Percentiles rank a stretch among this genome's conserved stretches.
phyloP scores from a whole-genome alignment of 257 asterid genomes.

The Rhazya stricta region DNA sequence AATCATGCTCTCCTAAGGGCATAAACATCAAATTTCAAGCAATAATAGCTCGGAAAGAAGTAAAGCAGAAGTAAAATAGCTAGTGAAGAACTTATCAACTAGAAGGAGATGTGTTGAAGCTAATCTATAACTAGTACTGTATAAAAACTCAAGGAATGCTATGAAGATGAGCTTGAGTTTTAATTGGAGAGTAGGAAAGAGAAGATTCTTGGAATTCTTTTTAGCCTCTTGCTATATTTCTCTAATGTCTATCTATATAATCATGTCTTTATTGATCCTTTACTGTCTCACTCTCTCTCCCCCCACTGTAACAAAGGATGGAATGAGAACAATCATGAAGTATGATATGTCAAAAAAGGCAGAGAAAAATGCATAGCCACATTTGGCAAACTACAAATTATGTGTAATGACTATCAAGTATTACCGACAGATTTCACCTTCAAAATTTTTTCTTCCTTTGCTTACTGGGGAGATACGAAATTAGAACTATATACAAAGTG shows the following conservation, averaged over 20 bases:
- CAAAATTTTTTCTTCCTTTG: neutral
- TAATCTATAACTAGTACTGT: neutral
- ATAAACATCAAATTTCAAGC: conserved; percentile 21
- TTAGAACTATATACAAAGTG: neutral
- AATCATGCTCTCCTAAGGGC: conserved; percentile 31
- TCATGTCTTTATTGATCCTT: conserved; percentile 16
- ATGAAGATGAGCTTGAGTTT: conserved; percentile 14
- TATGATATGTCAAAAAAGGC: neutral
- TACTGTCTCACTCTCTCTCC: conserved; percentile 7
- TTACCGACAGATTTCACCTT: neutral
- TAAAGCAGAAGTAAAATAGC: neutral
- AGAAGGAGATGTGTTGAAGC: neutral
- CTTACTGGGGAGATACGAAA: neutral
- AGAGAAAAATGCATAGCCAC: conserved; percentile 3
- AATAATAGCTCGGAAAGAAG: conserved; percentile 1
- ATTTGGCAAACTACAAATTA: conserved; percentile 5
- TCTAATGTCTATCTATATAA: conserved; percentile 18
- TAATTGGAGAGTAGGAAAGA: conserved; percentile 19
- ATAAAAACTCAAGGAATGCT: neutral
- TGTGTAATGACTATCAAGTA: neutral
- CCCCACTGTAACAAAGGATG: conserved; percentile 14
- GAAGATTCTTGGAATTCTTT: conserved; percentile 15
- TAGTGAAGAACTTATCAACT: neutral
- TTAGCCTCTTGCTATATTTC: conserved; percentile 8
- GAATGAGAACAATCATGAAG: conserved; percentile 18